Evolutionary conservation across 1,284 basidiomycete species (phyloP).

Genomic region (Naganishia albida): DNA sequence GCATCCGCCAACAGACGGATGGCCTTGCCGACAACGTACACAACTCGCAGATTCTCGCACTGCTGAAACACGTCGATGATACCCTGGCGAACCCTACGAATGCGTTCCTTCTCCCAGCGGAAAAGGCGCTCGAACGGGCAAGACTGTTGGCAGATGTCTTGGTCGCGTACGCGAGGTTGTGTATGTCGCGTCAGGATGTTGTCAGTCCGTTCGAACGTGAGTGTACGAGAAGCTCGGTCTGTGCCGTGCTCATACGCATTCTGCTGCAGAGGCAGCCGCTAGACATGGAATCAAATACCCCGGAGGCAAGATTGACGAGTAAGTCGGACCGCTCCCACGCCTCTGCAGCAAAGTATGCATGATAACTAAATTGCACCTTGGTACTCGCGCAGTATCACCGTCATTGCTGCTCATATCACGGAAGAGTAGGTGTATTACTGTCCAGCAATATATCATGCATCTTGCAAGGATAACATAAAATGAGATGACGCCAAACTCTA

Average conservation of each 20-base stretch:
- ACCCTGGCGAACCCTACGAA: slow-evolving; percentile 41
- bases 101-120: slow-evolving; percentile 40
- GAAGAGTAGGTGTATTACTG: slow-evolving; percentile 29
- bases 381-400: slow-evolving; percentile 43
- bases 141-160: slow-evolving; percentile 54
- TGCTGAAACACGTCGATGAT: slow-evolving; percentile 36
- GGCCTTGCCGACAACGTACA: slow-evolving; percentile 59
- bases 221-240: slow-evolving; percentile 30
- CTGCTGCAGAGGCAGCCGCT: slow-evolving; percentile 44
- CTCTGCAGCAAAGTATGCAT: background rate
- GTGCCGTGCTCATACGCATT: background rate
- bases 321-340: slow-evolving; percentile 28
- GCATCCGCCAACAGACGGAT: slow-evolving; percentile 54
- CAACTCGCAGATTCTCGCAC: slow-evolving; percentile 19
- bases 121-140: slow-evolving; percentile 46
- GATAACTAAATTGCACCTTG: background rate
- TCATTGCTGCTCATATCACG: slow-evolving; percentile 47
- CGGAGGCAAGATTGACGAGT: slow-evolving; percentile 58
- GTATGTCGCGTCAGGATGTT: slow-evolving; percentile 50
- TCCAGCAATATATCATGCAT: too few relatives aligned
- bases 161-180: slow-evolving; percentile 53
- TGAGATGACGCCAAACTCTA: too few relatives aligned
- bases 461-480: too few relatives aligned
- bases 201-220: slow-evolving; percentile 53
- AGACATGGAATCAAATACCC: slow-evolving; percentile 53